Percentiles rank a stretch among this genome's conserved stretches.
Evolutionary conservation across 768 basidiomycete genomes (phyloP).

Genomic region (Hirschioporus abietinus): DNA sequence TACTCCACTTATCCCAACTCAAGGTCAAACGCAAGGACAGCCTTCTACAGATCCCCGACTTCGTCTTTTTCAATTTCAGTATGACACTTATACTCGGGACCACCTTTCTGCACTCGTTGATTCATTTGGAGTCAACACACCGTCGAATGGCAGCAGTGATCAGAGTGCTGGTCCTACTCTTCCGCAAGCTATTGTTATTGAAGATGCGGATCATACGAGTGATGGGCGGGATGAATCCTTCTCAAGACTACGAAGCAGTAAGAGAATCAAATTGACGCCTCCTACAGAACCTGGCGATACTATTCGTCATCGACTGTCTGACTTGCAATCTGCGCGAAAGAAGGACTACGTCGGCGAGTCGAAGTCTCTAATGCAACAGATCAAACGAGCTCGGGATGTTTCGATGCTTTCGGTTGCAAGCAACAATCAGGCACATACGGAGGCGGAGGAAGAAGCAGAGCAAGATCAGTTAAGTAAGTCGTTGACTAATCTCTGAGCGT

Average conservation of each 20-base stretch:
- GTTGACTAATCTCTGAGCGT: neutral
- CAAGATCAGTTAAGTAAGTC: neutral
- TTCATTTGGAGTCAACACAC: slow-evolving; percentile 80
- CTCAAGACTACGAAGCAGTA: slow-evolving; percentile 65
- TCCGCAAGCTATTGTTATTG: slow-evolving; percentile 43
- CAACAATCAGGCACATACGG: neutral
- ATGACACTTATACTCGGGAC: slow-evolving; percentile 94
- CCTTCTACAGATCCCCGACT: slow-evolving; percentile 65
- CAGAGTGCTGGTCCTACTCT: slow-evolving; percentile 34
- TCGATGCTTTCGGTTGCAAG: slow-evolving; percentile 33
- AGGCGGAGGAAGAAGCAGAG: neutral
- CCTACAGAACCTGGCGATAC: slow-evolving; percentile 47
- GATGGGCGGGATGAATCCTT: slow-evolving; percentile 24
- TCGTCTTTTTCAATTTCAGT: slow-evolving; percentile 87
- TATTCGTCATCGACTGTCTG: slow-evolving; percentile 35
- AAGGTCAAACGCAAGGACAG: slow-evolving; percentile 30
- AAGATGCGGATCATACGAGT: slow-evolving; percentile 28
- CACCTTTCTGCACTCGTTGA: slow-evolving; percentile 93
- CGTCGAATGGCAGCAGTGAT: slow-evolving; percentile 50
- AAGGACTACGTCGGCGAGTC: slow-evolving; percentile 79
- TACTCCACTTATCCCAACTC: slow-evolving; percentile 39
- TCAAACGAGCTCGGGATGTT: slow-evolving; percentile 71
- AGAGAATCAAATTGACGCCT: slow-evolving; percentile 76
- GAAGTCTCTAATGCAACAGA: slow-evolving; percentile 71
- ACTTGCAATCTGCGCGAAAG: slow-evolving; percentile 27